A percentile compares a stretch with the other conserved stretches of the same genome.
Conservation (phyloP, 495 filamentous ascomycete genomes). For the Geoglossum glabrum region DNA sequence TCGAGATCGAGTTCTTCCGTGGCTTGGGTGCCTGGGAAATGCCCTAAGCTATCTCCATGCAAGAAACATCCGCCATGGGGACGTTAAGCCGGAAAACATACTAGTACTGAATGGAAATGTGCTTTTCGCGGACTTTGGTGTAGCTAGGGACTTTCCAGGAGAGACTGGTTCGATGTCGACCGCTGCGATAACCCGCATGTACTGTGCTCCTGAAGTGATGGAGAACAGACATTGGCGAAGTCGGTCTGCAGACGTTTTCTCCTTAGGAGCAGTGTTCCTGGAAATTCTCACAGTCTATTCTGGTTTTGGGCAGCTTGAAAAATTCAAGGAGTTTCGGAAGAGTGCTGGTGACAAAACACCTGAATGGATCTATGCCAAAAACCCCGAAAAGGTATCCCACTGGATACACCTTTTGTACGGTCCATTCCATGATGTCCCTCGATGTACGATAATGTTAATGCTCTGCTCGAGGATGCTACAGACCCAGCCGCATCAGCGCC, state of each 20-base stretch:
- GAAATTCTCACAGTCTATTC: neutral
- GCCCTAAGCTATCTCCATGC: conserved; percentile 5
- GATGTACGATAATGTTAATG: no score
- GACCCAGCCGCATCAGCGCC: no score
- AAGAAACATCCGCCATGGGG: conserved; percentile 1
- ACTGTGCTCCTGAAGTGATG: neutral
- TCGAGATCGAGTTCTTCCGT: neutral
- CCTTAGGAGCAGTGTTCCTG: neutral
- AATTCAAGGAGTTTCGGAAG: no score
- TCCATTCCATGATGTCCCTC: no score
- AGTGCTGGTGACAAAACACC: no score
- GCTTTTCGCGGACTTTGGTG: neutral
- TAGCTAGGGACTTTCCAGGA: neutral
- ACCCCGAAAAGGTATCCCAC: no score
- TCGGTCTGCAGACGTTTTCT: neutral
- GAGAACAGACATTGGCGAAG: neutral
- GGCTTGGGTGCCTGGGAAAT: neutral
- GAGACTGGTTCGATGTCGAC: neutral
- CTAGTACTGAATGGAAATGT: neutral
- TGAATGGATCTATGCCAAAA: no score
- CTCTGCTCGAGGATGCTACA: no score
- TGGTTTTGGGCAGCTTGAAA: no score
- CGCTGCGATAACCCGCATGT: neutral
- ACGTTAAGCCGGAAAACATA: conserved; percentile 6
- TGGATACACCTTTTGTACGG: no score